Evolutionary conservation across 2,329 filamentous ascomycete genomes (phyloP).

Genomic region (Fusarium paranaense): DNA sequence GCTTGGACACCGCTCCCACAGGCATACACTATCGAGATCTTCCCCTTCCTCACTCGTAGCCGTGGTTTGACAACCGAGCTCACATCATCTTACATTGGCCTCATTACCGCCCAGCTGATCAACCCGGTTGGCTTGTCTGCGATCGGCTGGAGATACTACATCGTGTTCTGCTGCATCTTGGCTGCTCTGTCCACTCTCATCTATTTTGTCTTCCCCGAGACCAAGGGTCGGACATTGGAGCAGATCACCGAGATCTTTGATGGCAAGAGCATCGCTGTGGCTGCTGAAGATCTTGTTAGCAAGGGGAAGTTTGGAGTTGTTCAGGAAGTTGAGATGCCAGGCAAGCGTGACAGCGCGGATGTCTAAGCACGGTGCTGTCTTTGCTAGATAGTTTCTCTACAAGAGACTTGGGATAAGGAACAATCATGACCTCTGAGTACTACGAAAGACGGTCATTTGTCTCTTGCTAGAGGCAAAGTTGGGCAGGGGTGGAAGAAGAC

Average conservation of each 20-base stretch:
- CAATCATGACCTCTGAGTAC: not conserved
- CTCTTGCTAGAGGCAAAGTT: not conserved
- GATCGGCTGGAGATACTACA: slow-evolving; percentile 54
- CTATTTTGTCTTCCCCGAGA: slow-evolving; percentile 51
- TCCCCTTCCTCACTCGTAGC: slow-evolving; percentile 7
- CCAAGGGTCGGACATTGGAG: slow-evolving; percentile 40
- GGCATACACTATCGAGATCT: slow-evolving; percentile 41
- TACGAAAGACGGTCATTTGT: not conserved
- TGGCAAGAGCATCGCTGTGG: not conserved
- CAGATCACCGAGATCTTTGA: slow-evolving; percentile 43
- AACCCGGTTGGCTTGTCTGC: slow-evolving; percentile 51
- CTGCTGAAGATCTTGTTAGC: not conserved
- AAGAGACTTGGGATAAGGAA: not conserved
- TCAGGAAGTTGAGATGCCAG: not conserved
- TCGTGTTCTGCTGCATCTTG: slow-evolving; percentile 50
- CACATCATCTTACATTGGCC: not conserved
- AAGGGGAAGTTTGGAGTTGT: not conserved
- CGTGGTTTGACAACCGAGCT: not conserved
- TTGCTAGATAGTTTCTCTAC: not conserved
- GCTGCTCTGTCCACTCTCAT: slow-evolving; percentile 44
- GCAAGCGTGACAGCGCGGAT: not conserved
- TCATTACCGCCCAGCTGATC: slow-evolving; percentile 50
- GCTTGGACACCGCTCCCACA: slow-evolving; percentile 47
- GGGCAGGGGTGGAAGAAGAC: not conserved
- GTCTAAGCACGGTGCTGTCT: not conserved